These are phyloP conservation scores for Clarireedia sp. DNA, from an alignment of 2,329 filamentous ascomycete species.

Conservation along the genomic window DNA sequence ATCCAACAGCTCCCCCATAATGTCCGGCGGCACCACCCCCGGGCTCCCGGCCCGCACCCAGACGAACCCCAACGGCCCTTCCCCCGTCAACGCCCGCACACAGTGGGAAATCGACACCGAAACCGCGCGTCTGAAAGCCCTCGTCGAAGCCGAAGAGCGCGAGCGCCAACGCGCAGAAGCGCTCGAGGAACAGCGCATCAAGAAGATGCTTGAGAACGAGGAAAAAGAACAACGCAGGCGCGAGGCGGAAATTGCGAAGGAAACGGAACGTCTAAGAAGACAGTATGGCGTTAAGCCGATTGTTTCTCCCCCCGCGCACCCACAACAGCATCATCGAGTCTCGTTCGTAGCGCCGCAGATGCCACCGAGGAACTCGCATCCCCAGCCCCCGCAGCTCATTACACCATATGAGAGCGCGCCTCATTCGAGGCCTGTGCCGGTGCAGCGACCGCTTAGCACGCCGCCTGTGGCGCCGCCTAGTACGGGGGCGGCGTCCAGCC, in stretches of 20 bases:
- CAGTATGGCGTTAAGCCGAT: conserved; percentile 47
- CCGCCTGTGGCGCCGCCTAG: conserved; percentile 7
- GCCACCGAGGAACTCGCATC: conserved; percentile 10
- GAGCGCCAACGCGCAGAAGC: conserved; percentile 43
- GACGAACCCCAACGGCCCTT: conserved; percentile 13
- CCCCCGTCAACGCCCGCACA: conserved; percentile 26
- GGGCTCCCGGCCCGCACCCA: conserved; percentile 10
- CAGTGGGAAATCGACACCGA: conserved; percentile 59
- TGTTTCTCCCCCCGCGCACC: not conserved
- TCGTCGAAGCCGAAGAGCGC: conserved; percentile 4
- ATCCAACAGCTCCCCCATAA: conserved; percentile 17
- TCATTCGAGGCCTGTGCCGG: conserved; percentile 21
- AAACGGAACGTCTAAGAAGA: conserved; percentile 72
- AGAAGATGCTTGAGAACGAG: conserved; percentile 59
- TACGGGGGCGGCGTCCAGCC: not conserved
- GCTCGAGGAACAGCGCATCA: conserved; percentile 48
- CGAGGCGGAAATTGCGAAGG: conserved; percentile 59
- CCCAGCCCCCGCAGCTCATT: conserved; percentile 3
- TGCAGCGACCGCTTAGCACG: conserved; percentile 24
- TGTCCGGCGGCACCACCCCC: conserved; percentile 23
- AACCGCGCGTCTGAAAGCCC: conserved; percentile 39
- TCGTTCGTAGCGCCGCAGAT: conserved; percentile 12
- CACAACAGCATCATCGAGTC: conserved; percentile 5
- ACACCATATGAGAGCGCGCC: conserved; percentile 23
- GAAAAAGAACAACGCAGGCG: conserved; percentile 49